These are phyloP conservation scores for Chenopodium album DNA, from an alignment of 148 eudicot species.

Conservation along the genomic window DNA sequence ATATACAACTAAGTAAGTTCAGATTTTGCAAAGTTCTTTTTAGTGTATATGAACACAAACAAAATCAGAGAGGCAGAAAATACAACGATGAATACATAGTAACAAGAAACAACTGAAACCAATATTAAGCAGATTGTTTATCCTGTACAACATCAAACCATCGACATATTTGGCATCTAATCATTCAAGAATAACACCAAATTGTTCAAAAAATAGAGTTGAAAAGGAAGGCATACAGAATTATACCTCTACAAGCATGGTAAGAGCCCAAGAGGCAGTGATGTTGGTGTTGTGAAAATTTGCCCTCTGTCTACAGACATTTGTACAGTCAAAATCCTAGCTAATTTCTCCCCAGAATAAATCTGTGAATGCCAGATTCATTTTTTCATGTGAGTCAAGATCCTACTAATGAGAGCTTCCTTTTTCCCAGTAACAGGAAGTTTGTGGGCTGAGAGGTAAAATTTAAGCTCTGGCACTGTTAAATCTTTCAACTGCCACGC, in stretches of 20 bases:
- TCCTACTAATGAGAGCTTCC: constrained; percentile 73
- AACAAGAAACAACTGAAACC: background rate
- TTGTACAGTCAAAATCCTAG: background rate
- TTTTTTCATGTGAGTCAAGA: constrained; percentile 78
- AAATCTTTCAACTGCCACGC: constrained; percentile 71
- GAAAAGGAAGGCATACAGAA: background rate
- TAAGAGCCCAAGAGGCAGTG: background rate
- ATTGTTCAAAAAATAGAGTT: background rate
- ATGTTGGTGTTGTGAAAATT: constrained; percentile 1
- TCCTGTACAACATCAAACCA: constrained; percentile 7
- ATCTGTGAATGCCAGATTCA: constrained; percentile 22
- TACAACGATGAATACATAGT: background rate
- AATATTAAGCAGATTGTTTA: background rate
- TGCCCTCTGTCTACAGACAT: constrained; percentile 2
- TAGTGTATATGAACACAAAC: background rate
- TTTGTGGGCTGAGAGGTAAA: constrained; percentile 61
- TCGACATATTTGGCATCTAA: background rate
- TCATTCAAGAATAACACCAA: background rate
- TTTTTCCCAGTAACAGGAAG: constrained; percentile 79
- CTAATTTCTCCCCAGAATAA: background rate
- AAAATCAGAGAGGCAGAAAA: background rate
- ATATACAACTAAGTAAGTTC: background rate
- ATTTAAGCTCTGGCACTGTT: constrained; percentile 70
- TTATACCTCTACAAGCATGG: background rate
- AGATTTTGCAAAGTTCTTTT: background rate